Evolutionary conservation across 1,139 yeast genomes (phyloP), one percentile per base, ranked within the genome.

Genomic region (Wickerhamomyces sp.): DNA sequence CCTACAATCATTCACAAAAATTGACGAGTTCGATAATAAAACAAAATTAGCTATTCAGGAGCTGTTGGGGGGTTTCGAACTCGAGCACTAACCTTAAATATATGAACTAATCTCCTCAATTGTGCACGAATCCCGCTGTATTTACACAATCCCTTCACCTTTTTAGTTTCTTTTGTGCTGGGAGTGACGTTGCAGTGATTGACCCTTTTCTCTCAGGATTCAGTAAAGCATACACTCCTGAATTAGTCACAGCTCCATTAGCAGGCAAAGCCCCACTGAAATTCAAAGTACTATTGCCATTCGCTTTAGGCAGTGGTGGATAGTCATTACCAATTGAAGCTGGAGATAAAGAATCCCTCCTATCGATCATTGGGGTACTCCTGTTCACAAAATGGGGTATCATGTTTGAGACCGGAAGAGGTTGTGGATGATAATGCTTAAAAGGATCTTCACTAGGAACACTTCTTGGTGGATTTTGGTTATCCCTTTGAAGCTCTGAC

Each of bases 381-480:
- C 23, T 18, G 23, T 18, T 18, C 23, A 18, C 23, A 18, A 5
- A 18, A 18, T 34, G 42, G 15, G 5, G 39, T 13, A 6, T 45
- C 41, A 36, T 42, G 44, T 4, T 51, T 44, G 11, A 47, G 45
- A 41, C 52, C 52, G 29, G 38, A 29, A 1, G 53, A 48, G 42
- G 37, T n/a, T 36, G 46, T 34, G 45, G 47, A 11, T 44, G 45
- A 7, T 38, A 43, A 13, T 14, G 27, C 10, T 36, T 45, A 18
- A 33, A 14, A n/a, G 23, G 33, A 7, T 37, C 45, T 7, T 32
- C 32, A 11, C 15, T 18, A 26, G 68, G 67, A 7, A 62, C 48
- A 36, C 65, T 60, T 43, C 67, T 52, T 32, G 67, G 67, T 18
- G 65, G 66, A 37, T 59, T 58, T 39, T 44, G 53, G 33, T 56